These are phyloP conservation scores for Coemansia reversa DNA, from an alignment of 192 early-diverging fungal genomes.

Conservation along the genomic window DNA sequence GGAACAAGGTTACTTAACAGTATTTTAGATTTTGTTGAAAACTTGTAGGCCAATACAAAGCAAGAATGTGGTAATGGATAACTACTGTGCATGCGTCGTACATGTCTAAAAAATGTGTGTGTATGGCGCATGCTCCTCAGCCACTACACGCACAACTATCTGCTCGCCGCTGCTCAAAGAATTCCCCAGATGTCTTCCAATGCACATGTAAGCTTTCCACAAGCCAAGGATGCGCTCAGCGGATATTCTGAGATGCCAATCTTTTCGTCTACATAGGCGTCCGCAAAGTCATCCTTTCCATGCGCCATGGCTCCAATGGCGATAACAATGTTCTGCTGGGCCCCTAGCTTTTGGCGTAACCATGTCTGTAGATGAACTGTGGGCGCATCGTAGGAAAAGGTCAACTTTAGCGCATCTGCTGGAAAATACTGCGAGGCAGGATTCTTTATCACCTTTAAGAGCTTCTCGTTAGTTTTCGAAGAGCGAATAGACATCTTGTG, in stretches of 20 bases:
- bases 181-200: conserved; percentile 92
- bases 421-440: conserved; percentile 96
- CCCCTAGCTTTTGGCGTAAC: conserved; percentile 70
- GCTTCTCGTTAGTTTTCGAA: conserved; percentile 86
- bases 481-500: conserved; percentile 96
- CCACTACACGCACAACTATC: too few relatives aligned
- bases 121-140: too few relatives aligned
- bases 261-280: conserved; percentile 94
- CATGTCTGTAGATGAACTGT: conserved; percentile 82
- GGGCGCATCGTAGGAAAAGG: conserved; percentile 85
- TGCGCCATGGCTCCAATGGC: conserved; percentile 97
- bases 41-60: not conserved
- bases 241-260: conserved; percentile 97
- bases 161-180: conserved; percentile 47
- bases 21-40: too few relatives aligned
- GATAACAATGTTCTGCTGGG: conserved; percentile 80
- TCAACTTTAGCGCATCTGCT: conserved; percentile 61
- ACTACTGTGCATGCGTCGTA: not conserved
- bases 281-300: conserved; percentile 93
- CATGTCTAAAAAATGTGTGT: not conserved
- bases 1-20: too few relatives aligned
- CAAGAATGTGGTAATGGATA: too few relatives aligned
- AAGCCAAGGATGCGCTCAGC: conserved; percentile 94
- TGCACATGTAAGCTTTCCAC: conserved; percentile 83
- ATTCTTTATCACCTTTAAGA: conserved; percentile 97